A percentile compares a stretch with the other conserved stretches of the same genome.
These are phyloP conservation scores for Fusarium graminum DNA, from an alignment of 2,329 filamentous ascomycete species.

Conservation along the genomic window DNA sequence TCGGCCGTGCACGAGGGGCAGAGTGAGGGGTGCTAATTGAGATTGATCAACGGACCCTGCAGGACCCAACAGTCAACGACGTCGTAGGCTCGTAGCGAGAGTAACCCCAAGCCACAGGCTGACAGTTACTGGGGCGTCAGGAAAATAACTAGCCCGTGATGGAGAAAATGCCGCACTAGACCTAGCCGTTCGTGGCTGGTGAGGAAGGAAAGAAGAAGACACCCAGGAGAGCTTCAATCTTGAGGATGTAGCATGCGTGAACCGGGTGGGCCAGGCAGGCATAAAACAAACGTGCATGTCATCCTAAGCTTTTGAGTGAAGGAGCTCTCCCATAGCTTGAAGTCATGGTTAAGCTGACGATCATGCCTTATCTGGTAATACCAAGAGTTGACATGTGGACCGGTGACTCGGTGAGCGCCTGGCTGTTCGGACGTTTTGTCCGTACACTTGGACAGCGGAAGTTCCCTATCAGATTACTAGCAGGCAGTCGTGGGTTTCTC, in stretches of 20 bases:
- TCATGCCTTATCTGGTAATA: constrained; percentile 36
- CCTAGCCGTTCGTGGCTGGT: constrained; percentile 24
- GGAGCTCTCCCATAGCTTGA: constrained; percentile 20
- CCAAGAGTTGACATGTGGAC: constrained; percentile 33
- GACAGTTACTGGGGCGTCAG: neutral
- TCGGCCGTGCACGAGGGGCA: constrained; percentile 39
- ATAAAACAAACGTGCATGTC: constrained; percentile 39
- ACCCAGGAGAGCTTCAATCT: constrained; percentile 10
- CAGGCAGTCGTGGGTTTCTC: constrained; percentile 7
- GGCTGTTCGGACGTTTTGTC: neutral
- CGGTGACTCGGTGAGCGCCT: constrained; percentile 36
- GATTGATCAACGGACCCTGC: constrained; percentile 46
- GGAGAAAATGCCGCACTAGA: constrained; percentile 40
- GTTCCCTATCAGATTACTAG: neutral
- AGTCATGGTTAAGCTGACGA: constrained; percentile 32
- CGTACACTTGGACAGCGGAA: neutral
- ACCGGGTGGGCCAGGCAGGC: constrained; percentile 26
- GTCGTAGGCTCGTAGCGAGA: constrained; percentile 17
- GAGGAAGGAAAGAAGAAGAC: constrained; percentile 1
- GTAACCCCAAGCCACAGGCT: constrained; percentile 5
- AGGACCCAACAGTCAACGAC: constrained; percentile 21
- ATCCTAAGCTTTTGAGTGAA: constrained; percentile 31
- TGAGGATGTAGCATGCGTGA: constrained; percentile 10
- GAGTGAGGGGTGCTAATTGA: constrained; percentile 39
- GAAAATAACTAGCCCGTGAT: constrained; percentile 5